Conservation (phyloP, 108 stramenopile genomes). For the Cyclotella atomus region DNA sequence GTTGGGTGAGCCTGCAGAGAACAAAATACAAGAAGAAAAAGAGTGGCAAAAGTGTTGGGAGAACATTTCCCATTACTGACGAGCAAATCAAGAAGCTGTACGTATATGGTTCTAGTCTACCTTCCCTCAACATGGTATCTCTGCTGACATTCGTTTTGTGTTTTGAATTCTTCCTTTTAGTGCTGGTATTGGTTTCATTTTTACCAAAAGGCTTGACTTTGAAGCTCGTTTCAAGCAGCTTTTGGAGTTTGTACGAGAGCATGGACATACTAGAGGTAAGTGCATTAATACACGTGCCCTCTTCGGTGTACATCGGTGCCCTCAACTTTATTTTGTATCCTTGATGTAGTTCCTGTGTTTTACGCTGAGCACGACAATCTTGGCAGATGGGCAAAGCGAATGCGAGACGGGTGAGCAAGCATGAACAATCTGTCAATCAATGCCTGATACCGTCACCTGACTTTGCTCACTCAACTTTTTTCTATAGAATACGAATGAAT, state of each 20-base stretch:
- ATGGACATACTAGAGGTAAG: constrained; percentile 26
- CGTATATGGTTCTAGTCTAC: neutral
- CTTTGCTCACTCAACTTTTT: neutral
- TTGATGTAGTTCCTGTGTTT: constrained; percentile 21
- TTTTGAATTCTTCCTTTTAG: constrained; percentile 1
- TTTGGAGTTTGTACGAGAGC: constrained; percentile 21
- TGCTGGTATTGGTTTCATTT: constrained; percentile 29
- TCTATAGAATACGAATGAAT: constrained; percentile 19
- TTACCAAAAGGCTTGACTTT: constrained; percentile 26
- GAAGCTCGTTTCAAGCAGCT: constrained; percentile 41
- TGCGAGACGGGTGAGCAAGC: constrained; percentile 32
- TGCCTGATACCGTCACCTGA: neutral
- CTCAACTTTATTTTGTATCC: neutral
- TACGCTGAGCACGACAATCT: constrained; percentile 29
- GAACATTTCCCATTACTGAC: constrained; percentile 30
- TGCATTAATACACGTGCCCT: neutral
- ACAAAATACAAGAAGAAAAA: constrained; percentile 6
- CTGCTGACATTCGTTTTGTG: neutral
- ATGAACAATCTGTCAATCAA: neutral
- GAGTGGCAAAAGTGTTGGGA: neutral
- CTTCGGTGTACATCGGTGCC: too few species aligned
- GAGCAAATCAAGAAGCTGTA: constrained; percentile 41
- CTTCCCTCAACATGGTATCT: neutral
- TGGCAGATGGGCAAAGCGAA: constrained; percentile 38
- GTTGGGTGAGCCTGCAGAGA: constrained; percentile 26